Evolutionary conservation across 805 yeast species (phyloP).

Genomic region (Isabelozyma rhagii): DNA sequence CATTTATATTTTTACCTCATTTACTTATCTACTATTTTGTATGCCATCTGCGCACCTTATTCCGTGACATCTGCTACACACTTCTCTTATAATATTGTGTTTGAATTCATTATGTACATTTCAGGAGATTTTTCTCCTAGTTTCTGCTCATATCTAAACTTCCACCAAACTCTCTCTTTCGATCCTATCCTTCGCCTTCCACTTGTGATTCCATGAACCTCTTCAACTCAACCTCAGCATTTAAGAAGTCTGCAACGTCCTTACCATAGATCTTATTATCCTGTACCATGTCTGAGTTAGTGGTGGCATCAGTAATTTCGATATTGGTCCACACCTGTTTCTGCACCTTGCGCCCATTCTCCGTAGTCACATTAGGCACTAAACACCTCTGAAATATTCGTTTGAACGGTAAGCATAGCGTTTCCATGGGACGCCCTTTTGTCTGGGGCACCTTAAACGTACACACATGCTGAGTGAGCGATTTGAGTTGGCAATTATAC

Average conservation of each 20-base stretch:
- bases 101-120: too few species aligned
- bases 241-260: constrained; percentile 31
- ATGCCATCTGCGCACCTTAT: too few species aligned
- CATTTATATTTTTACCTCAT: too few species aligned
- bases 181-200: background rate
- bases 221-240: constrained; percentile 36
- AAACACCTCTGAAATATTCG: constrained; percentile 40
- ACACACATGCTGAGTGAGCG: constrained; percentile 41
- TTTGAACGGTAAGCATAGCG: constrained; percentile 42
- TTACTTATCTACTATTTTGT: too few species aligned
- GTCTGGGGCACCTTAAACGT: constrained; percentile 30
- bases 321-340: constrained; percentile 34
- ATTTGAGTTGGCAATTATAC: constrained; percentile 29
- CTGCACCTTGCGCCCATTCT: constrained; percentile 22
- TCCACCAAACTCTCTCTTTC: background rate
- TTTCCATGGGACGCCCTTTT: constrained; percentile 24
- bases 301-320: constrained; percentile 32
- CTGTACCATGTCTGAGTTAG: constrained; percentile 24
- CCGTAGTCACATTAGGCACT: constrained; percentile 15
- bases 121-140: background rate
- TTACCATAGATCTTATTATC: constrained; percentile 17
- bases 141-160: background rate
- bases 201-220: constrained; percentile 26
- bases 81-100: too few species aligned
- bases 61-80: too few species aligned